Evolutionary conservation across 129 eudicot species (phyloP), one percentile per base, ranked within the genome.

Genomic region (Rutidosis leptorrhynchoides): DNA sequence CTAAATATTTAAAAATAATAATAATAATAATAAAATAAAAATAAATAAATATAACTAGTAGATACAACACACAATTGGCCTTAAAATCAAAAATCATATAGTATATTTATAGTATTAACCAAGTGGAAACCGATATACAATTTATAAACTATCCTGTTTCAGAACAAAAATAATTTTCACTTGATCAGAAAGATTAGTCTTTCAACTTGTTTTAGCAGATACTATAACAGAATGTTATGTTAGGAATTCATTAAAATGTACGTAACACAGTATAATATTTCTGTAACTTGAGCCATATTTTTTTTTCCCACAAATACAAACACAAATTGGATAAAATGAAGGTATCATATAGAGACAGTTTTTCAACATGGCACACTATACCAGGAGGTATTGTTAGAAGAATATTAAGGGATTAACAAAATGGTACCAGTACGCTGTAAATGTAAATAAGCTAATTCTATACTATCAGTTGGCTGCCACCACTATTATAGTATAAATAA

Each of bases 371-470:
- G n/a, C 24, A 25, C 28, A 17, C 8, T 40, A 40, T 62, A 62
- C 53, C 68, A 42, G 22, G 22, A 43, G 19, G 26, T 2, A 43
- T 3, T 65, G 27, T 1, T 4, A 42, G 11, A 26, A 62, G 5
- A 62, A 22, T 12, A 62, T 15, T 37, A 37, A 46, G 11, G 16
- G 53, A 30, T 67, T 35, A 53, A 67, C 29, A 35, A 54, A 65
- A 52, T 67, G 62, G 62, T 52, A 67, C 33, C 62, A 67, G 21
- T 26, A 58, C 16, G 63, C 5, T 65, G 33, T 65, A 28, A 45
- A 28, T 65, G 71, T 19, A 67, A 19, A 51, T 67, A 67, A 12
- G 16, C 46, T 3, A 1, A 40, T 40, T 10, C 46, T 12, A 40
- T 2, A 16, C 46, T 12, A 12, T 40, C 46, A 40, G 45, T 16